Evolutionary conservation across 2,329 filamentous ascomycete species (phyloP).

Genomic region (Pseudogymnoascus sp.): DNA sequence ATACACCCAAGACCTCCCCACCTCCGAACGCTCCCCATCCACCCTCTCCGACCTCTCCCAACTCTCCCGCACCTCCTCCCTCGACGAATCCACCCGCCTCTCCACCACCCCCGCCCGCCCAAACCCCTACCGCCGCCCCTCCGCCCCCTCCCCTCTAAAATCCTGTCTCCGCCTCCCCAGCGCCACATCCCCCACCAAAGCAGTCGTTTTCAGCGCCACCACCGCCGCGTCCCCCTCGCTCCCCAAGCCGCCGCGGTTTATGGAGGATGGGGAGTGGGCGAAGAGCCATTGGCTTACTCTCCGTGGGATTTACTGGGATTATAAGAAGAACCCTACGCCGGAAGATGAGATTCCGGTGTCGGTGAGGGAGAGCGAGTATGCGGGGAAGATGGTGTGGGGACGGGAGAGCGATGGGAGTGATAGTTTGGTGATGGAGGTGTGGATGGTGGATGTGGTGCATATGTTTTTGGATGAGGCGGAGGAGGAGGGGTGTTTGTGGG

Average conservation of each 20-base stretch:
- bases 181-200: background rate
- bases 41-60: background rate
- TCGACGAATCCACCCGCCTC: background rate
- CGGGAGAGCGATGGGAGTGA: background rate
- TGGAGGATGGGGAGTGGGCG: background rate
- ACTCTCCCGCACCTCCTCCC: background rate
- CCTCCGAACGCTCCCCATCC: background rate
- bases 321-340: background rate
- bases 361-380: background rate
- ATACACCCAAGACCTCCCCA: background rate
- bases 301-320: background rate
- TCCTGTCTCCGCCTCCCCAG: background rate
- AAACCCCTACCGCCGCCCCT: background rate
- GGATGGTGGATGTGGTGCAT: constrained; percentile 12
- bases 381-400: constrained; percentile 23
- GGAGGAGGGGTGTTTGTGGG: constrained; percentile 40
- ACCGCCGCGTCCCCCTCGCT: background rate
- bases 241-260: background rate
- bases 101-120: background rate
- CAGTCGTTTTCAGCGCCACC: constrained; percentile 1
- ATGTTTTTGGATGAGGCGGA: constrained; percentile 15
- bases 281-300: background rate
- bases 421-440: constrained; percentile 16
- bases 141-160: background rate
- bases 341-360: background rate